These are phyloP conservation scores for Amniculicola lignicola DNA, from an alignment of 495 filamentous ascomycete species.

Conservation along the genomic window DNA sequence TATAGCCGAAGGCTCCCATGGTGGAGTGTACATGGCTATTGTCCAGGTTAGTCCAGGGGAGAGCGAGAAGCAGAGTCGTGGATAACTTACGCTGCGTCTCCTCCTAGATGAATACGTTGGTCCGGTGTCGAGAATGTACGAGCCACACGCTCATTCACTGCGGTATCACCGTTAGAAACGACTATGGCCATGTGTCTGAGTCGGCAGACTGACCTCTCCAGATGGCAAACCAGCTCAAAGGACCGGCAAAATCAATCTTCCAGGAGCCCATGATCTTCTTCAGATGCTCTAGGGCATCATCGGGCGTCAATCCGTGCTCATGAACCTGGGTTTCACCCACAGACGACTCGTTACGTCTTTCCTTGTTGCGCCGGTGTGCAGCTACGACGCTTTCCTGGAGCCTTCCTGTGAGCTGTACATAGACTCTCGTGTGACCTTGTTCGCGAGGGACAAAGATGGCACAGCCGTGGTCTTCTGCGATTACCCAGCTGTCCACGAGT, in stretches of 20 bases:
- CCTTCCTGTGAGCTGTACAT: no score
- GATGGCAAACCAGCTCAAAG: slow-evolving; percentile 45
- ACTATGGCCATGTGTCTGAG: no score
- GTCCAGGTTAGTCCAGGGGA: not conserved
- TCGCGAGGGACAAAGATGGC: slow-evolving; percentile 44
- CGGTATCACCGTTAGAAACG: no score
- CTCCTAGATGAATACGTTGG: slow-evolving; percentile 41
- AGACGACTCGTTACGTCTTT: no score
- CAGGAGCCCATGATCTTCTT: slow-evolving; percentile 44
- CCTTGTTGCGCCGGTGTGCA: no score
- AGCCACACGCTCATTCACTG: slow-evolving; percentile 44
- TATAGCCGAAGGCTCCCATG: slow-evolving; percentile 46
- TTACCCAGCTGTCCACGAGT: slow-evolving; percentile 36
- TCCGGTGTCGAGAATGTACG: slow-evolving; percentile 41
- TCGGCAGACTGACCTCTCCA: no score
- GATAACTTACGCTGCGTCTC: slow-evolving; percentile 43
- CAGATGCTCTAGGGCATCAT: slow-evolving; percentile 42
- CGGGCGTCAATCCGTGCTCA: slow-evolving; percentile 40
- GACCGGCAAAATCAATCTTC: slow-evolving; percentile 38
- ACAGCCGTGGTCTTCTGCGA: slow-evolving; percentile 43
- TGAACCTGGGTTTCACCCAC: no score
- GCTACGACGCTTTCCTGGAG: no score
- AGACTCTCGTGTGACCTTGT: no score
- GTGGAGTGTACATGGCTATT: slow-evolving; percentile 42
- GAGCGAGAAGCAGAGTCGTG: slow-evolving; percentile 1